Conservation (phyloP, 176 grass and related monocot genomes). For the Cenchrus americanus region DNA sequence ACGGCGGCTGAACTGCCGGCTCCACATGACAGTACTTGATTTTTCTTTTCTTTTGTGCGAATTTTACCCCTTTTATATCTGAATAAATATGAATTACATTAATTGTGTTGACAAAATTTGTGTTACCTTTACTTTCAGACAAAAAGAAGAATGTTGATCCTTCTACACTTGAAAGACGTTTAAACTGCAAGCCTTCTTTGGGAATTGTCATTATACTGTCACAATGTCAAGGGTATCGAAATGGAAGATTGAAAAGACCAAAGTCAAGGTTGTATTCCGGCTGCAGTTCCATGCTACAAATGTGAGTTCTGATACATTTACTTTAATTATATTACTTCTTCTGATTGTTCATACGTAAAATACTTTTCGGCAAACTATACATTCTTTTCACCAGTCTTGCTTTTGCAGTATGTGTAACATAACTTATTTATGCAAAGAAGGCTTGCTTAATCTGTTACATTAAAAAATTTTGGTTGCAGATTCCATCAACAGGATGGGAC, state of each 20-base stretch:
- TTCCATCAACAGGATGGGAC: slow-evolving; percentile 95
- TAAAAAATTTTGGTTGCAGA: slow-evolving; percentile 60
- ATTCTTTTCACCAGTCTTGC: slow-evolving; percentile 15
- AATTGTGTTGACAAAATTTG: slow-evolving; percentile 23
- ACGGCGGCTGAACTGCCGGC: too few relatives aligned
- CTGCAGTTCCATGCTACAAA: slow-evolving; percentile 95
- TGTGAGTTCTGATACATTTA: slow-evolving; percentile 61
- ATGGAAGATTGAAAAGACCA: slow-evolving; percentile 95
- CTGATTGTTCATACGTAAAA: slow-evolving; percentile 20
- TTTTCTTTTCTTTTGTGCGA: not conserved
- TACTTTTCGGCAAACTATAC: slow-evolving; percentile 2
- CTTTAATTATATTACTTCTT: slow-evolving; percentile 39
- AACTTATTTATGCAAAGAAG: slow-evolving; percentile 8
- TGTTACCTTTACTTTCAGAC: slow-evolving; percentile 36
- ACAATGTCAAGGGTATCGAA: slow-evolving; percentile 92
- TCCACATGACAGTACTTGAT: too few relatives aligned
- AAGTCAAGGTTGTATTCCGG: slow-evolving; percentile 98
- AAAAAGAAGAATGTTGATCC: slow-evolving; percentile 34
- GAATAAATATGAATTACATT: not conserved
- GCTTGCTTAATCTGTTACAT: slow-evolving; percentile 4
- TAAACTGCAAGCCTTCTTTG: slow-evolving; percentile 46
- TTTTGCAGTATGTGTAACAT: slow-evolving; percentile 14
- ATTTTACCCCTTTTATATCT: not conserved
- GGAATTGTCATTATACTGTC: slow-evolving; percentile 45
- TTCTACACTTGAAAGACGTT: slow-evolving; percentile 36